Base-by-base conservation (phyloP, 2,329 filamentous ascomycete species). In the Diplodia sapinea region DNA sequence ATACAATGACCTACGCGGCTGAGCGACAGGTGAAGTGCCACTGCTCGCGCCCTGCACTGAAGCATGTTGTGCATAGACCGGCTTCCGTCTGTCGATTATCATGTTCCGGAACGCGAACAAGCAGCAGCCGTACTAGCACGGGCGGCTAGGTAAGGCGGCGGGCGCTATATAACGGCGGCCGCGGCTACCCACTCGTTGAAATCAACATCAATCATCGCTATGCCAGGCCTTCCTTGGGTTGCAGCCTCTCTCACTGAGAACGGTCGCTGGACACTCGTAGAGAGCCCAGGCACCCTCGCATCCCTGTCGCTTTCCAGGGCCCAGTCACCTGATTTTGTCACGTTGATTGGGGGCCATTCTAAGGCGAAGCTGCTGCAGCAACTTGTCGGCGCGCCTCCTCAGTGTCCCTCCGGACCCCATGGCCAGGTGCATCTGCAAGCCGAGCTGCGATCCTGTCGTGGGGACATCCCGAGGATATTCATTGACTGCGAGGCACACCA, bases 401-500 rank as follows among this genome's bases (percentile, higher is more conserved):
- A n/a, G n/a, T n/a, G n/a, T n/a, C n/a, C n/a, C n/a, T n/a, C n/a
- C n/a, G n/a, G n/a, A n/a, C n/a, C n/a, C n/a, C n/a, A n/a, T n/a
- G 47, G 55, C 64, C 64, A 68, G 23, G 62, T 71, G 12, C 57
- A 56, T 26, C 38, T 71, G 12, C n/a, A 64, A 13, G 17, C 23
- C 20, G 68, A 69, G 47, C 52, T 69, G n/a, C 67, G 49, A 49
- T 43, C 55, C 17, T 57, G 17, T 6, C 59, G 57, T 11, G 31
- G 43, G n/a, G 68, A 70, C 49, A 54, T 11, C 26, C 68, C 69
- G 2, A 26, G 67, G 8, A 62, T 72, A 3, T 70, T 70, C 50
- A 33, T 70, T 15, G 70, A 72, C 51, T 69, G 66, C 64, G 68
- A 71, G 54, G n/a, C 67, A 3, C 23, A 64, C 36, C 52, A 29